These are phyloP conservation scores for Pichia manshurica DNA, from an alignment of 805 yeast species.

Conservation along the genomic window DNA sequence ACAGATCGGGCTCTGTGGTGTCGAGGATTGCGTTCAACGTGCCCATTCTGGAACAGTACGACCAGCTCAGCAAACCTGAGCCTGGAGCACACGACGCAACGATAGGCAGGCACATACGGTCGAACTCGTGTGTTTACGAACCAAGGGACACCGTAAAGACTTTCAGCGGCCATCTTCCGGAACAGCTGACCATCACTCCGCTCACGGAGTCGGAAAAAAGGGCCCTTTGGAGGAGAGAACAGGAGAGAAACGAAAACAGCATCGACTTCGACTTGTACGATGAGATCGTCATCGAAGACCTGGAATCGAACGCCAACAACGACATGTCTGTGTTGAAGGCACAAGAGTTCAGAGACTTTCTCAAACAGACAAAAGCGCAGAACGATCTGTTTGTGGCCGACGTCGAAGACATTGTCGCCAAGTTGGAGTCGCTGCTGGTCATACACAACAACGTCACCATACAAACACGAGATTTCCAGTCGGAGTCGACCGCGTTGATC, in stretches of 20 bases:
- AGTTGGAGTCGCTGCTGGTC: slow-evolving; percentile 26
- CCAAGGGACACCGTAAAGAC: too few species aligned
- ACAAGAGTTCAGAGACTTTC: slow-evolving; percentile 33
- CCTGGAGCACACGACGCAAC: background rate
- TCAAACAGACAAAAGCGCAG: slow-evolving; percentile 23
- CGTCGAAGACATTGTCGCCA: slow-evolving; percentile 39
- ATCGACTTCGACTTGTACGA: slow-evolving; percentile 22
- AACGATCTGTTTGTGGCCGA: slow-evolving; percentile 38
- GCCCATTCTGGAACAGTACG: slow-evolving; percentile 32
- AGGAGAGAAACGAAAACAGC: slow-evolving; percentile 12
- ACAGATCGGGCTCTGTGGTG: slow-evolving; percentile 58
- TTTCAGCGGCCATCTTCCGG: too few species aligned
- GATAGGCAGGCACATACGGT: background rate
- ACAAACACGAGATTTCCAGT: slow-evolving; percentile 61
- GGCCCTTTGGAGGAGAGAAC: slow-evolving; percentile 23
- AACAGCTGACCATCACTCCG: background rate
- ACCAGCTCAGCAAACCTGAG: background rate
- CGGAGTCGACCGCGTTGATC: slow-evolving; percentile 46
- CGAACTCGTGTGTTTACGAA: too few species aligned
- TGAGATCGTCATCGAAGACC: slow-evolving; percentile 1
- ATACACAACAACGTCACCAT: slow-evolving; percentile 51
- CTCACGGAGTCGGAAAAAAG: slow-evolving; percentile 16
- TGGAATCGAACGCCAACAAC: slow-evolving; percentile 14
- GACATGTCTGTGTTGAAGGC: slow-evolving; percentile 27
- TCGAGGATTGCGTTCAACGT: slow-evolving; percentile 52